Conservation (phyloP, 202 grass and related monocot genomes). For the Schoenoplectus tabernaemontani region DNA sequence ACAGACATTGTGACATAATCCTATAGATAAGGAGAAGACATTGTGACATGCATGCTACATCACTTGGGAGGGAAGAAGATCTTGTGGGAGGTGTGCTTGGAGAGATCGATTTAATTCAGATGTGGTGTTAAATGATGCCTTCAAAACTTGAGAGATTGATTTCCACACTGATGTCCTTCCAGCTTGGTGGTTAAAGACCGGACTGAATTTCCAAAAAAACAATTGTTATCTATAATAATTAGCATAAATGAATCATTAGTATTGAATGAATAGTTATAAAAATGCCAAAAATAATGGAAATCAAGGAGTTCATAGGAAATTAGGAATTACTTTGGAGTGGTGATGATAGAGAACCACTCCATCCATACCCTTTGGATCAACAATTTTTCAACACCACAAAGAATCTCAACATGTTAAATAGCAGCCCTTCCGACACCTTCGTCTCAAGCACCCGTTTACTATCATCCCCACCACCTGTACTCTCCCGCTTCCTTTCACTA, state of each 20-base stretch:
- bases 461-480: slow-evolving; percentile 72
- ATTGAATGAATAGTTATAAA: too few species aligned
- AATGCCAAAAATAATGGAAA: too few species aligned
- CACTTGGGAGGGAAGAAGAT: slow-evolving; percentile 74
- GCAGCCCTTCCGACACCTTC: slow-evolving; percentile 31
- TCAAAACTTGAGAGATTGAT: slow-evolving; percentile 59
- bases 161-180: slow-evolving; percentile 92
- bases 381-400: slow-evolving; percentile 80
- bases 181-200: slow-evolving; percentile 60
- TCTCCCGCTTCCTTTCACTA: slow-evolving; percentile 58
- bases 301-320: neutral
- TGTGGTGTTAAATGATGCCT: slow-evolving; percentile 57
- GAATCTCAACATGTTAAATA: slow-evolving; percentile 83
- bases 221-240: neutral
- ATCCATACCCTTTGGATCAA: slow-evolving; percentile 52
- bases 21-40: too few species aligned
- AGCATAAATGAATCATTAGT: neutral
- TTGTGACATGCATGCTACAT: neutral
- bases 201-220: slow-evolving; percentile 31
- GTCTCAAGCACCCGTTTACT: slow-evolving; percentile 68
- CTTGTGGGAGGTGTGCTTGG: slow-evolving; percentile 58
- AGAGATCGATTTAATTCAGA: slow-evolving; percentile 53
- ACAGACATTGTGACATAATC: too few species aligned
- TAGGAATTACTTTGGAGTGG: slow-evolving; percentile 58
- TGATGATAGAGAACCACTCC: slow-evolving; percentile 88